phyloP scores from a whole-genome alignment of 2,329 filamentous ascomycete species.

The Raffaelea arxii region DNA sequence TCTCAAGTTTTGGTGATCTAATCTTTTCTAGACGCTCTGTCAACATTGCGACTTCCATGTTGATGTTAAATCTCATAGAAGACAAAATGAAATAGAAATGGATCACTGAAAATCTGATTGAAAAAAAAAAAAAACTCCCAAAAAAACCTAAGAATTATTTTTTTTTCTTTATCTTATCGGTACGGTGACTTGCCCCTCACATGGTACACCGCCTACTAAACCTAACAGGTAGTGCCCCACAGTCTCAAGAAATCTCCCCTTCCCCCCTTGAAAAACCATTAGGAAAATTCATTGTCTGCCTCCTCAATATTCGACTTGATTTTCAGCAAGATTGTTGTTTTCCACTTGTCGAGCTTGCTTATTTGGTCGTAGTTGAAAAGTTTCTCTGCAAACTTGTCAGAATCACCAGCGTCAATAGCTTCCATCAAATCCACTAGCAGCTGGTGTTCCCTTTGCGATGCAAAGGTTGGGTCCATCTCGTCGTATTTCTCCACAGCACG shows the following conservation, averaged over 20 bases:
- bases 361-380: slow-evolving; percentile 84
- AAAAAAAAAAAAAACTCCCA: neutral
- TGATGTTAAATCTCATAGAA: neutral
- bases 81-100: neutral
- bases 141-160: neutral
- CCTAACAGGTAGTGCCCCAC: no score
- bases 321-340: slow-evolving; percentile 73
- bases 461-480: slow-evolving; percentile 70
- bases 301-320: slow-evolving; percentile 76
- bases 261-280: no score
- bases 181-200: no score
- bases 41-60: slow-evolving; percentile 45
- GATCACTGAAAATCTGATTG: no score
- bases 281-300: slow-evolving; percentile 27
- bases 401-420: slow-evolving; percentile 66
- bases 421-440: slow-evolving; percentile 68
- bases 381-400: slow-evolving; percentile 77
- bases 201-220: no score
- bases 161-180: no score
- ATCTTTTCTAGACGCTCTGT: slow-evolving; percentile 96
- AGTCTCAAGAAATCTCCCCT: no score
- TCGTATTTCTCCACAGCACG: slow-evolving; percentile 74
- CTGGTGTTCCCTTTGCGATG: slow-evolving; percentile 68
- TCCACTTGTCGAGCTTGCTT: slow-evolving; percentile 94
- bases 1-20: slow-evolving; percentile 90